These are phyloP conservation scores for Puya raimondii DNA, from an alignment of 176 grass and related monocot genomes.

Conservation along the genomic window DNA sequence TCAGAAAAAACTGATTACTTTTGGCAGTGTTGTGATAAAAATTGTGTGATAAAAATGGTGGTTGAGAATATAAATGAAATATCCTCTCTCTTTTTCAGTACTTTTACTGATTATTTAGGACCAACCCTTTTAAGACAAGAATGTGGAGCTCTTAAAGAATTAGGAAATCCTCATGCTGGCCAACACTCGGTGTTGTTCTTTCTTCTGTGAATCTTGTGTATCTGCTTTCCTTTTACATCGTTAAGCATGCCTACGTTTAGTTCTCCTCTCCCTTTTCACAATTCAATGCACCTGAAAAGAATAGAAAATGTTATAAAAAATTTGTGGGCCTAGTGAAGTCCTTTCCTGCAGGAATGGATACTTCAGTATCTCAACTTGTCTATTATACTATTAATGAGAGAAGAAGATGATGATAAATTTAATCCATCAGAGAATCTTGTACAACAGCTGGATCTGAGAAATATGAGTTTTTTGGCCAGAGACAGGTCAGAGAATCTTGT, in stretches of 20 bases:
- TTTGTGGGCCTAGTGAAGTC: background rate
- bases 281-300: background rate
- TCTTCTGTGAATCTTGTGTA: background rate
- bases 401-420: background rate
- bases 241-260: too few relatives aligned
- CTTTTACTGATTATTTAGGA: background rate
- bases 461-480: background rate
- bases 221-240: background rate
- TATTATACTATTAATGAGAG: background rate
- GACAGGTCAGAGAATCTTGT: background rate
- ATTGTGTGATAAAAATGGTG: background rate
- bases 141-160: background rate
- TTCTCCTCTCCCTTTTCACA: background rate
- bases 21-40: background rate
- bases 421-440: background rate
- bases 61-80: too few relatives aligned
- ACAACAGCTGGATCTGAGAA: background rate
- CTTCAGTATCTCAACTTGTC: background rate
- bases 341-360: background rate
- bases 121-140: background rate
- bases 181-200: background rate
- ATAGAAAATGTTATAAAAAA: background rate
- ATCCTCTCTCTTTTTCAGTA: too few relatives aligned
- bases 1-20: background rate
- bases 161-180: background rate